Conservation (phyloP, 148 eudicot genomes). For the Chenopodium quinoa region DNA sequence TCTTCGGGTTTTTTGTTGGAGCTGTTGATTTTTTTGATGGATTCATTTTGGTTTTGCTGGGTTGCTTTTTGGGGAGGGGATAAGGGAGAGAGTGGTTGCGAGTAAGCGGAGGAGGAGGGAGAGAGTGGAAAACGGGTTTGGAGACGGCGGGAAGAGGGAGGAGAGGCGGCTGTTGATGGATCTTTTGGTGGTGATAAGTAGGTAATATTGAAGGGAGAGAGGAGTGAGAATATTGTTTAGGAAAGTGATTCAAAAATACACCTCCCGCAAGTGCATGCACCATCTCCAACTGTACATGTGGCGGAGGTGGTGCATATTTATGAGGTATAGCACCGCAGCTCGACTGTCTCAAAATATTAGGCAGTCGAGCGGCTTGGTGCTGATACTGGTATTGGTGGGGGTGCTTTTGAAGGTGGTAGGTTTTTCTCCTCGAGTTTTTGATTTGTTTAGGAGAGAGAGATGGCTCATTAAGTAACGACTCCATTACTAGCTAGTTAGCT, state of each 20-base stretch:
- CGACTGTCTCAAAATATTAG: slow-evolving; percentile 16
- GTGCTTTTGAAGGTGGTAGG: background rate
- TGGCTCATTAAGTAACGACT: slow-evolving; percentile 13
- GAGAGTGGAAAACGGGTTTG: slow-evolving; percentile 30
- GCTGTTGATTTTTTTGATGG: slow-evolving; percentile 8
- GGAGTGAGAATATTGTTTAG: slow-evolving; percentile 22
- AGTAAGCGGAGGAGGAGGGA: slow-evolving; percentile 17
- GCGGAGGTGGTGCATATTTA: slow-evolving; percentile 15
- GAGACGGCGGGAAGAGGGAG: slow-evolving; percentile 40
- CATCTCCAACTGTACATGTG: slow-evolving; percentile 15
- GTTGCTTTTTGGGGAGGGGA: background rate
- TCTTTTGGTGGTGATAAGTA: background rate
- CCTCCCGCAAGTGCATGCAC: slow-evolving; percentile 27
- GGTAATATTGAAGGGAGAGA: slow-evolving; percentile 21
- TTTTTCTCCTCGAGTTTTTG: slow-evolving; percentile 16
- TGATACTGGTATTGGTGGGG: background rate
- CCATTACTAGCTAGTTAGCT: background rate
- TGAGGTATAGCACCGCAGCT: background rate
- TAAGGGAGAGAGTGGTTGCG: slow-evolving; percentile 22
- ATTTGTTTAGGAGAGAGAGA: slow-evolving; percentile 20
- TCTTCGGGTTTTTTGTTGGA: background rate
- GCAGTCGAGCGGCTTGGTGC: background rate
- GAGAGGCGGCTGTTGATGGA: slow-evolving; percentile 41
- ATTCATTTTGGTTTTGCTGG: slow-evolving; percentile 20
- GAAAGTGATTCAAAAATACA: slow-evolving; percentile 26